Base-by-base conservation (phyloP, 176 grass and related monocot genomes). In the Puya raimondii region DNA sequence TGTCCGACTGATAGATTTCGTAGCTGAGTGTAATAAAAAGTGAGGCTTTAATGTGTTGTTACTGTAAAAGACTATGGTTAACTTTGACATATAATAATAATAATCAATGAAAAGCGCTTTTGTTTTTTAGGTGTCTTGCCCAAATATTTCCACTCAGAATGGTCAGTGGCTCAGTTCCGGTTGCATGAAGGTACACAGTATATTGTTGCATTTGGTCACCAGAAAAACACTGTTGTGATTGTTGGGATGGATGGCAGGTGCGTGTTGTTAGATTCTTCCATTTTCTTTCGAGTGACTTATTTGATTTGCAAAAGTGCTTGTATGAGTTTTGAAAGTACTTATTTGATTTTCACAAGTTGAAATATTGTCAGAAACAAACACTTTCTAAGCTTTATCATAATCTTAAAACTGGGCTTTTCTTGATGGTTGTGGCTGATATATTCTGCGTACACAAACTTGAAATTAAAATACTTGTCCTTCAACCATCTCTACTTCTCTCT, bases 211-310 rank as follows among this genome's bases (percentile, higher is more conserved):
- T 96, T 96, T 72, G 76, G 85, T 10, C 79, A 64, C 22, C 74
- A 67, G 66, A 99, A 94, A 50, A 74, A 91, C 50, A 91, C 80
- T 8, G 9, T 91, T 12, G 54, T 86, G 29, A 58, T 86, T 79
- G 53, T 91, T 57, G 91, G 91, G 58, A 84, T 91, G 80, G 88
- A 96, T 66, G 88, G 88, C 78, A 88, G 88, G 91, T 88, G 73
- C 65, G 64, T 74, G 42, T 10, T 10, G 66, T 17, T 59, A 7
- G 58, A 48, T 49, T 17, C 59, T 61, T 25, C 25, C 10, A 10
- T 1, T n/a, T 23, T 0, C 20, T 9, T 10, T 67, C 16, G 23
- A 12, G 8, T 29, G 16, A 42, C 33, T 42, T 42, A 42, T 42
- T 42, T 42, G 33, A 7, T 42, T 42, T 42, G 33, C 33, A 42